Percentiles rank a stretch among this genome's conserved stretches.
These are phyloP conservation scores for Metschnikowia peoriensis DNA, from an alignment of 805 yeast species.

Conservation along the genomic window DNA sequence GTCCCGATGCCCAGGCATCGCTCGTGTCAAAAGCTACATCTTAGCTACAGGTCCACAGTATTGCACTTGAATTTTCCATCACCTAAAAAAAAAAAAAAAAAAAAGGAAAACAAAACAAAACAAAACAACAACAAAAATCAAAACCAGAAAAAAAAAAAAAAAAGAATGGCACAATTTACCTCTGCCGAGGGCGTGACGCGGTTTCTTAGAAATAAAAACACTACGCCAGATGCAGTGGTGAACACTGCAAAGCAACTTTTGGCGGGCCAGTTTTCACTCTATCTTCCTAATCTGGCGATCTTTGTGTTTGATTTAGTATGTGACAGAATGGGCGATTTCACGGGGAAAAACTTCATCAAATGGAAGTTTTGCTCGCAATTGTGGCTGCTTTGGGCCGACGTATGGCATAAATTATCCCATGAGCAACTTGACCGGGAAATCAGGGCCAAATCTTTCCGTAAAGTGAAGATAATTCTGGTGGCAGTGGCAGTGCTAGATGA, in stretches of 20 bases:
- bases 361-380: constrained; percentile 44
- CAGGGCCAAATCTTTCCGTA: constrained; percentile 43
- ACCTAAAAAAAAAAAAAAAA: not conserved
- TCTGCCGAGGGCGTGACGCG: constrained; percentile 52
- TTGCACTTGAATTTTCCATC: not conserved
- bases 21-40: not conserved
- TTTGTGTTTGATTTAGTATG: constrained; percentile 60
- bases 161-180: constrained; percentile 1
- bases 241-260: constrained; percentile 31
- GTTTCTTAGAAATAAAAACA: constrained; percentile 54
- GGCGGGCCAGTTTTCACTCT: constrained; percentile 32
- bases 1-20: not conserved
- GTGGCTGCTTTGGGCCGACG: constrained; percentile 50
- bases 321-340: constrained; percentile 58
- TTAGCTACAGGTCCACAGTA: not conserved
- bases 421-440: constrained; percentile 21
- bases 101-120: too few species aligned
- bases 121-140: too few species aligned
- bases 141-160: not conserved
- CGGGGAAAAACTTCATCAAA: constrained; percentile 26
- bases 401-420: constrained; percentile 34
- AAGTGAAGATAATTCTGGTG: constrained; percentile 24
- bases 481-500: constrained; percentile 15
- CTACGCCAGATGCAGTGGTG: constrained; percentile 42
- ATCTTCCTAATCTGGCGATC: constrained; percentile 52